A percentile compares a stretch with the other conserved stretches of the same genome.
Conservation (phyloP, 1,139 yeast species). For the Debaryomyces fabryi region DNA sequence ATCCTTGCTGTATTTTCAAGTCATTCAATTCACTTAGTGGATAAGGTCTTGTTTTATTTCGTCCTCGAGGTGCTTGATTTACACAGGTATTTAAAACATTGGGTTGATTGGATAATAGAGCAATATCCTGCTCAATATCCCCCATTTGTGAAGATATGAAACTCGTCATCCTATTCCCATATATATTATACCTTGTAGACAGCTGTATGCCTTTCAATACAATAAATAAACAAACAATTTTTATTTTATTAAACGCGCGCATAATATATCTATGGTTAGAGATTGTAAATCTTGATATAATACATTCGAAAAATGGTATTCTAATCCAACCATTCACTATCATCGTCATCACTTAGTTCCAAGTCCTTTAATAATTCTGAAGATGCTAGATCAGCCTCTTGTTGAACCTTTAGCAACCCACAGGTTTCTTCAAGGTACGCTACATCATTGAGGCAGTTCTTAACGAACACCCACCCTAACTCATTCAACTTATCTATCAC, state of each 20-base stretch:
- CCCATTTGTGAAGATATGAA: slow-evolving; percentile 16
- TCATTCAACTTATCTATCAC: slow-evolving; percentile 54
- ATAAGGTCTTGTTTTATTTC: slow-evolving; percentile 35
- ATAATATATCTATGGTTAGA: background rate
- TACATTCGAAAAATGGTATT: background rate
- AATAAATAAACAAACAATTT: slow-evolving; percentile 5
- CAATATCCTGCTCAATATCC: slow-evolving; percentile 18
- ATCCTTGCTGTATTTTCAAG: slow-evolving; percentile 65
- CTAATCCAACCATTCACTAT: slow-evolving; percentile 29
- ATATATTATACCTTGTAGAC: background rate
- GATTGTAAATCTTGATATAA: background rate
- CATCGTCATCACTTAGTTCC: slow-evolving; percentile 43
- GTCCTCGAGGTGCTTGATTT: slow-evolving; percentile 14
- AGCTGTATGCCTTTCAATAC: background rate
- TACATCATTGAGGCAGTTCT: slow-evolving; percentile 64
- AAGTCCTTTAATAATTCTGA: slow-evolving; percentile 40
- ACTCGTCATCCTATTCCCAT: slow-evolving; percentile 15
- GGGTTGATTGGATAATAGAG: slow-evolving; percentile 21
- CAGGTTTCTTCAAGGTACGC: slow-evolving; percentile 72
- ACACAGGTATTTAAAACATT: slow-evolving; percentile 23
- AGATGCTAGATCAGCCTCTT: slow-evolving; percentile 68
- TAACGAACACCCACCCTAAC: slow-evolving; percentile 81
- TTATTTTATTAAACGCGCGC: slow-evolving; percentile 8
- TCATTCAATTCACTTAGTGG: slow-evolving; percentile 48
- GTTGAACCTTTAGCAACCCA: slow-evolving; percentile 74